phyloP scores from a whole-genome alignment of 768 basidiomycete genomes.

The Rhodosporidiobolus sp. region DNA sequence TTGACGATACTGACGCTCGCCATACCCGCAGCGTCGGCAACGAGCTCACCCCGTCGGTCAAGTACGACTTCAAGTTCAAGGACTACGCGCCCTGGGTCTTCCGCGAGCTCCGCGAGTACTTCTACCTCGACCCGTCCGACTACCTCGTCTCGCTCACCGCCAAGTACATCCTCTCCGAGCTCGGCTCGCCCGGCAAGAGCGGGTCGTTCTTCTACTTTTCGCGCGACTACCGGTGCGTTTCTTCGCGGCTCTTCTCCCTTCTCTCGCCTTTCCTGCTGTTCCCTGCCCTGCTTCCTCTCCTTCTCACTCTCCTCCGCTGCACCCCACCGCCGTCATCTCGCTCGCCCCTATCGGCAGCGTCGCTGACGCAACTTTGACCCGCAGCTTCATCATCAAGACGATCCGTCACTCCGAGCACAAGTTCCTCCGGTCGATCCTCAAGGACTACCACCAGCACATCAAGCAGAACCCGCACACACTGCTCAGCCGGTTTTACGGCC shows the following conservation, averaged over 20 bases:
- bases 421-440: constrained; percentile 80
- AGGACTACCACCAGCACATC: constrained; percentile 78
- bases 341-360: too few relatives aligned
- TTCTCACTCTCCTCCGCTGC: too few relatives aligned
- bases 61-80: constrained; percentile 99
- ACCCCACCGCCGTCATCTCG: too few relatives aligned
- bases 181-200: constrained; percentile 96
- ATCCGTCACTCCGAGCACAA: constrained; percentile 92
- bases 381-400: constrained; percentile 92
- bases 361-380: too few relatives aligned
- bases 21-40: constrained; percentile 71
- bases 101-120: constrained; percentile 87
- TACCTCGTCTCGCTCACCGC: constrained; percentile 94
- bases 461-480: constrained; percentile 88
- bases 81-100: constrained; percentile 99
- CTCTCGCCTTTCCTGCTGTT: too few relatives aligned
- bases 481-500: constrained; percentile 88
- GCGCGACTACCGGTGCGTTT: constrained; percentile 75
- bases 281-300: too few relatives aligned
- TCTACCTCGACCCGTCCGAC: constrained; percentile 93
- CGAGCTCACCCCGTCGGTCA: constrained; percentile 93
- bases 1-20: constrained; percentile 3
- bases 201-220: constrained; percentile 99
- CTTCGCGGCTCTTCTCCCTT: too few relatives aligned
- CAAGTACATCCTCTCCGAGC: constrained; percentile 95